These are phyloP conservation scores for Excoecaria cochinchinensis DNA, from an alignment of 345 rosid genomes.

Conservation along the genomic window DNA sequence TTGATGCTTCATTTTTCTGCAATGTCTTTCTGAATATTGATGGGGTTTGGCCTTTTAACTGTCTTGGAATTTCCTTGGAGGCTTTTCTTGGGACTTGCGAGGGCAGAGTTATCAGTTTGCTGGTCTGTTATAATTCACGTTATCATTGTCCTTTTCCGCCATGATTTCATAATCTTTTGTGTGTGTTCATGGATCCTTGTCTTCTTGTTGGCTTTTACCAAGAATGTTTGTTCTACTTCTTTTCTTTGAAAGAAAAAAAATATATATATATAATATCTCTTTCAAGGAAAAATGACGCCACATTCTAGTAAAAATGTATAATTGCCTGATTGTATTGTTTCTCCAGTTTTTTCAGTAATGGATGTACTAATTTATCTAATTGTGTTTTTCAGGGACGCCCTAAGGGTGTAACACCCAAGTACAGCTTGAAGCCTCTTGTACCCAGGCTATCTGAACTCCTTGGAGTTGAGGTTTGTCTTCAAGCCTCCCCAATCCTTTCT, in stretches of 20 bases:
- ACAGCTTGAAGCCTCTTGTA: constrained; percentile 91
- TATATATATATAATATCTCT: neutral
- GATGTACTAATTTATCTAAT: neutral
- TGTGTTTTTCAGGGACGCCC: constrained; percentile 79
- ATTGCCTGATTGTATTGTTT: neutral
- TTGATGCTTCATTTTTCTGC: too few relatives aligned
- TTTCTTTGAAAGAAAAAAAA: too few relatives aligned
- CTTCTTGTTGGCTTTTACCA: neutral
- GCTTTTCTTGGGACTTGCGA: constrained; percentile 1
- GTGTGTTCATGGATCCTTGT: neutral
- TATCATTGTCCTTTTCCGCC: constrained; percentile 11
- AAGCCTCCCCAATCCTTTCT: neutral
- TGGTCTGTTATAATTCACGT: neutral
- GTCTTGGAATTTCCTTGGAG: neutral
- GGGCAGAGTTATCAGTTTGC: neutral
- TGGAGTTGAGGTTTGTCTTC: constrained; percentile 56
- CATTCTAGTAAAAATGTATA: neutral
- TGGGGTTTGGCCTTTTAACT: constrained; percentile 1
- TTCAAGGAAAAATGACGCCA: neutral
- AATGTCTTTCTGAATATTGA: neutral
- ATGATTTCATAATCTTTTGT: neutral
- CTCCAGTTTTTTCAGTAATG: neutral
- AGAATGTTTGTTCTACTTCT: neutral
- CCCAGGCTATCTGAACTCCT: constrained; percentile 88
- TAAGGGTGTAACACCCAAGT: constrained; percentile 92